phyloP scores from a whole-genome alignment of 495 filamentous ascomycete genomes.

The Lasiosphaeria ovina region DNA sequence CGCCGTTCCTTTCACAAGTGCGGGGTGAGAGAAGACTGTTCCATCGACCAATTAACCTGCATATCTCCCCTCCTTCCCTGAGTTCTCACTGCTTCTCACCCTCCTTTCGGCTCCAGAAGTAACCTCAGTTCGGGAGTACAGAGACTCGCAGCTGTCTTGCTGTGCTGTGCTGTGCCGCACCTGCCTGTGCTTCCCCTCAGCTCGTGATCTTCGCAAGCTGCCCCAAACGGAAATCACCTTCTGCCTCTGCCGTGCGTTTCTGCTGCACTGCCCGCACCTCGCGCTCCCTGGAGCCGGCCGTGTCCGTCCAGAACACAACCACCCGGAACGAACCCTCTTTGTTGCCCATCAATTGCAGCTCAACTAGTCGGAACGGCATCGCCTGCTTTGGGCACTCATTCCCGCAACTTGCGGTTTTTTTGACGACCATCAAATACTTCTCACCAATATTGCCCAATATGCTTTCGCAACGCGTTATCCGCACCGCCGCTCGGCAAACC shows the following conservation, averaged over 20 bases:
- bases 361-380: too few relatives aligned
- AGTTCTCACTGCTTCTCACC: slow-evolving; percentile 10
- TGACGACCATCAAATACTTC: not conserved
- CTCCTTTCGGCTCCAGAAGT: not conserved
- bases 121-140: too few relatives aligned
- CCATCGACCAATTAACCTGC: slow-evolving; percentile 31
- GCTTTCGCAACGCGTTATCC: slow-evolving; percentile 28
- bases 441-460: slow-evolving; percentile 17
- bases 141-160: slow-evolving; percentile 14
- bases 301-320: too few relatives aligned
- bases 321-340: too few relatives aligned
- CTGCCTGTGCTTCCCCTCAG: slow-evolving; percentile 8
- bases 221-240: slow-evolving; percentile 14
- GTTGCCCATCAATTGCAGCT: too few relatives aligned
- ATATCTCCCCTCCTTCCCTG: slow-evolving; percentile 23
- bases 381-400: not conserved
- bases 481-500: slow-evolving; percentile 28
- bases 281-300: too few relatives aligned
- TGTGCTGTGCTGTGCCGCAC: slow-evolving; percentile 2
- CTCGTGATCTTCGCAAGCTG: slow-evolving; percentile 16
- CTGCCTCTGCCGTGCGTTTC: slow-evolving; percentile 17
- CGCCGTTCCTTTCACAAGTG: slow-evolving; percentile 24
- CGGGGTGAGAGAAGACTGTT: slow-evolving; percentile 26
- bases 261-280: slow-evolving; percentile 7
- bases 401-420: not conserved